phyloP scores from a whole-genome alignment of 768 basidiomycete genomes.

The Pluteus cervinus region DNA sequence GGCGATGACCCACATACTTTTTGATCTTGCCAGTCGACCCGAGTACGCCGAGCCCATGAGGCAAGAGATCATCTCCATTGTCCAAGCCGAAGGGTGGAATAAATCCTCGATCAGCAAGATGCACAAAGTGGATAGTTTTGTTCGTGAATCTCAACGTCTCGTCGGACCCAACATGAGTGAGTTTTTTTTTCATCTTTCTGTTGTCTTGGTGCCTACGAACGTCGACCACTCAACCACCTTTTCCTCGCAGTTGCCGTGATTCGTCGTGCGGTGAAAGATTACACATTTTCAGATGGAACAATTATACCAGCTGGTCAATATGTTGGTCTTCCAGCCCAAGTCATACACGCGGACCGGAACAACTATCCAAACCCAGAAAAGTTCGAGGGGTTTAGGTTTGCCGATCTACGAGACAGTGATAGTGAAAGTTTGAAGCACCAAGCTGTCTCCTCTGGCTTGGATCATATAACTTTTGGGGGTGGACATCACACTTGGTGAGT shows the following conservation, averaged over 20 bases:
- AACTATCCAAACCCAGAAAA: slow-evolving; percentile 26
- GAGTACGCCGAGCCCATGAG: slow-evolving; percentile 28
- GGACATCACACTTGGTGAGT: slow-evolving; percentile 17
- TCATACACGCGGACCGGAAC: slow-evolving; percentile 12
- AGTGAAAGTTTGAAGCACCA: slow-evolving; percentile 24
- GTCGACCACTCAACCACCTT: no score
- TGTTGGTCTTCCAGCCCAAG: slow-evolving; percentile 11
- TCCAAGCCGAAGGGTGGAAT: slow-evolving; percentile 31
- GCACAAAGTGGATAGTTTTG: slow-evolving; percentile 38
- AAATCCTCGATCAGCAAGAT: slow-evolving; percentile 30
- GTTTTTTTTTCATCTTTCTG: slow-evolving; percentile 11
- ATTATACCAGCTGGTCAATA: slow-evolving; percentile 19
- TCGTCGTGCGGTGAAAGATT: slow-evolving; percentile 30
- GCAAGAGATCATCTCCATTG: slow-evolving; percentile 34
- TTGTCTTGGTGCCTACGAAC: slow-evolving; percentile 13
- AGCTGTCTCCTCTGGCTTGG: slow-evolving; percentile 17
- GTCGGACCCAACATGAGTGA: slow-evolving; percentile 21
- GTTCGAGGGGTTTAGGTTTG: slow-evolving; percentile 39
- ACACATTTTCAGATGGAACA: slow-evolving; percentile 25
- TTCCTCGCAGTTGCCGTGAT: slow-evolving; percentile 14
- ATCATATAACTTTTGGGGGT: slow-evolving; percentile 28
- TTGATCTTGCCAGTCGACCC: slow-evolving; percentile 29
- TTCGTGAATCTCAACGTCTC: slow-evolving; percentile 31
- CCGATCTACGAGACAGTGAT: slow-evolving; percentile 20
- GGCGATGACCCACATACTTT: slow-evolving; percentile 31